Percentiles rank a stretch among this genome's conserved stretches.
Evolutionary conservation across 2,329 filamentous ascomycete species (phyloP).

Genomic region (Gaeumannomyces tritici): DNA sequence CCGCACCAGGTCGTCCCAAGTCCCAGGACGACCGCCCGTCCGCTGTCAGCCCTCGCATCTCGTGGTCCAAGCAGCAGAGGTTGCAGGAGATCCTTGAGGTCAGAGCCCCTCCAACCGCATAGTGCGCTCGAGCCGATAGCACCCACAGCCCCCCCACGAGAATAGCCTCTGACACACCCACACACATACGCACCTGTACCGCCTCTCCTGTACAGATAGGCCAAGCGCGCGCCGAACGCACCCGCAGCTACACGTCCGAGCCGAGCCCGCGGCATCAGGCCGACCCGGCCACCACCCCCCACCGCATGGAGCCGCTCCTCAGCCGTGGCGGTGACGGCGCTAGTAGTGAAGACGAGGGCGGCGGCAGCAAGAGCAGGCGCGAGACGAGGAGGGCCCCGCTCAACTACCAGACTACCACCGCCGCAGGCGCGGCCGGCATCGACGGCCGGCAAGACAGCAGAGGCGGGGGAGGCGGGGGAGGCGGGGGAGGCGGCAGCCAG

Average conservation of each 20-base stretch:
- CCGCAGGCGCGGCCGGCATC: not conserved
- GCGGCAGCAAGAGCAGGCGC: not conserved
- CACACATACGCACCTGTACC: no score
- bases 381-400: not conserved
- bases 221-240: not conserved
- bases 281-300: not conserved
- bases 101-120: conserved; percentile 5
- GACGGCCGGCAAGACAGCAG: not conserved
- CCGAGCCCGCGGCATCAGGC: not conserved
- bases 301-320: conserved; percentile 2
- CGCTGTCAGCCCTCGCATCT: not conserved
- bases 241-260: not conserved
- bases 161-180: not conserved
- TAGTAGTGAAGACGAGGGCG: not conserved
- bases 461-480: not conserved
- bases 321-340: not conserved
- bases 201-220: not conserved
- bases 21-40: not conserved
- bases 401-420: conserved; percentile 1
- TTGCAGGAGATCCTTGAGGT: conserved; percentile 23
- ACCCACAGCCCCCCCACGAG: not conserved
- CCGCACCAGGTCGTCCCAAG: not conserved
- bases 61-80: conserved; percentile 18
- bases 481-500: not conserved
- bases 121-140: no score